Percentiles rank a stretch among this genome's conserved stretches.
Conservation (phyloP, 495 filamentous ascomycete species). For the Tetracladium marchalianum region DNA sequence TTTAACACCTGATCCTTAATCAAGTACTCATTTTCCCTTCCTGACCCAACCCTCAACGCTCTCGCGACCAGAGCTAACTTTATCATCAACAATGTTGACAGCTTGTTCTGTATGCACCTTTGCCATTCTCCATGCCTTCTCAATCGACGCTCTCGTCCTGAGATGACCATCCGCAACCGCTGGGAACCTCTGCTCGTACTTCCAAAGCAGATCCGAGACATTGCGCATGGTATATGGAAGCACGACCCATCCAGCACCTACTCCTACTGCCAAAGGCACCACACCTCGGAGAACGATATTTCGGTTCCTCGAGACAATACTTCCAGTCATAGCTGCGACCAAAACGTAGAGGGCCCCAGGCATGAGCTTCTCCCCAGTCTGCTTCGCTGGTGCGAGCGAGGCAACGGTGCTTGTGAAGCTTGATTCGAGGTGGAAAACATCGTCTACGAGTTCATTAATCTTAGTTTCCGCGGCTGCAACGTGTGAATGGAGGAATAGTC, state of each 20-base stretch:
- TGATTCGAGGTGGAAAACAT: slow-evolving; percentile 67
- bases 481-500: slow-evolving; percentile 72
- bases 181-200: slow-evolving; percentile 79
- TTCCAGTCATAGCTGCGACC: slow-evolving; percentile 84
- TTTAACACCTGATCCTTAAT: too few relatives aligned
- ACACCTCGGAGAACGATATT: slow-evolving; percentile 66
- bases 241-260: slow-evolving; percentile 63
- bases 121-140: slow-evolving; percentile 58
- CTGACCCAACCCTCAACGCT: slow-evolving; percentile 78
- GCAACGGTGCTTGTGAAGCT: slow-evolving; percentile 80
- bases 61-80: slow-evolving; percentile 61
- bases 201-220: slow-evolving; percentile 73
- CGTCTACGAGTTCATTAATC: slow-evolving; percentile 66
- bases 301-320: slow-evolving; percentile 77
- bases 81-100: slow-evolving; percentile 65
- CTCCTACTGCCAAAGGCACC: slow-evolving; percentile 60
- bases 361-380: slow-evolving; percentile 72
- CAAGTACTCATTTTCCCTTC: slow-evolving; percentile 56
- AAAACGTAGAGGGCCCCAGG: slow-evolving; percentile 84
- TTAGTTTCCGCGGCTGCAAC: slow-evolving; percentile 61
- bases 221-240: slow-evolving; percentile 77
- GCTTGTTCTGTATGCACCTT: slow-evolving; percentile 61
- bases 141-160: slow-evolving; percentile 49
- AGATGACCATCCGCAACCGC: slow-evolving; percentile 70
- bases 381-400: slow-evolving; percentile 71